These are phyloP conservation scores for Neurospora hispaniola DNA, from an alignment of 495 filamentous ascomycete species.

Conservation along the genomic window DNA sequence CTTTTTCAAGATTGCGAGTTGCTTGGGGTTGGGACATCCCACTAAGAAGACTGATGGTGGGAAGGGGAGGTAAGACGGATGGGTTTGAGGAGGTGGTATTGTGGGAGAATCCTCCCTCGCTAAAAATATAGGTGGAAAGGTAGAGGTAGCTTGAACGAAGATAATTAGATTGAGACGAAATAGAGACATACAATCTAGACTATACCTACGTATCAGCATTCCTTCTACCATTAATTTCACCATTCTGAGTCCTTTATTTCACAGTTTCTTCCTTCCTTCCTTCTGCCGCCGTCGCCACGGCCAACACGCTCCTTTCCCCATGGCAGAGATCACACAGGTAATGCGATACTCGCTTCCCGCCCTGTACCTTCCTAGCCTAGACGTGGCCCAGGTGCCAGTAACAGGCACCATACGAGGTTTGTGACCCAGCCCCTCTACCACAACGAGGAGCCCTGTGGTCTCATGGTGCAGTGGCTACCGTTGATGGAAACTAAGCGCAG, in stretches of 20 bases:
- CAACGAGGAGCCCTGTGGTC: neutral
- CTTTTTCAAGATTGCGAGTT: slow-evolving; percentile 62
- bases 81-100: neutral
- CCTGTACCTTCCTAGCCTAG: neutral
- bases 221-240: neutral
- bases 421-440: neutral
- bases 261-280: neutral
- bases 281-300: neutral
- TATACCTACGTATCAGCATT: neutral
- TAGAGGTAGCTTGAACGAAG: neutral
- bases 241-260: neutral
- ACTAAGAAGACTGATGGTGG: slow-evolving; percentile 13
- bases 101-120: neutral
- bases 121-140: neutral
- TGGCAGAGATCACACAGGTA: neutral
- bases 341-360: neutral
- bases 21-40: slow-evolving; percentile 45
- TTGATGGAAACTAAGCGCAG: neutral
- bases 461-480: too few relatives aligned
- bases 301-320: neutral
- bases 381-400: neutral
- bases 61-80: neutral
- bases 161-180: neutral
- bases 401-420: neutral
- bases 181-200: neutral